Conservation (phyloP, 805 yeast genomes). For the Myxozyma geophila region DNA sequence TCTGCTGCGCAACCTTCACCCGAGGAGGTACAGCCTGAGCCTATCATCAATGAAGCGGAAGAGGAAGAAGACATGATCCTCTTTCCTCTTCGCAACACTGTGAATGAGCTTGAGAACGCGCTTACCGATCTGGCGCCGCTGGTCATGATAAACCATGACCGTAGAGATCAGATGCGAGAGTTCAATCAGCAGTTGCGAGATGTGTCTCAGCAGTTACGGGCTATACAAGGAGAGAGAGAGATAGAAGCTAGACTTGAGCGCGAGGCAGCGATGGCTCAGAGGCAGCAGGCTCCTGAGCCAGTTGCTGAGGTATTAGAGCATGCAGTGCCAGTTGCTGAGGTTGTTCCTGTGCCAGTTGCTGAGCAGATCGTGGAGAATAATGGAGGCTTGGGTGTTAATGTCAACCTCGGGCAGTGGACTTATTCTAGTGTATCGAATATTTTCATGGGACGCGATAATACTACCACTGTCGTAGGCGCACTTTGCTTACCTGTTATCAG, state of each 20-base stretch:
- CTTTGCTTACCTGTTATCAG: constrained; percentile 23
- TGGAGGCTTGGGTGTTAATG: constrained; percentile 6
- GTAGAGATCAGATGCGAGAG: too few relatives aligned
- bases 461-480: constrained; percentile 21
- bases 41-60: background rate
- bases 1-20: background rate
- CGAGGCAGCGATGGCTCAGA: too few relatives aligned
- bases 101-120: too few relatives aligned
- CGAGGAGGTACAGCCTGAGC: background rate
- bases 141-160: too few relatives aligned
- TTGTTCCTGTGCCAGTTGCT: background rate
- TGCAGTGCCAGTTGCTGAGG: background rate
- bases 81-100: too few relatives aligned
- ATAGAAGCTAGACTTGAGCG: too few relatives aligned
- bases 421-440: background rate
- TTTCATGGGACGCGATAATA: constrained; percentile 9
- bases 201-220: too few relatives aligned
- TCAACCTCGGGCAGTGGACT: constrained; percentile 8
- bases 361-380: background rate
- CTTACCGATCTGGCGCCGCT: too few relatives aligned
- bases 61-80: background rate
- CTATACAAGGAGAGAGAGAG: too few relatives aligned
- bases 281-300: too few relatives aligned
- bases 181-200: too few relatives aligned
- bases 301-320: too few relatives aligned